phyloP scores from a whole-genome alignment of 257 asterid genomes.

The Coffea eugenioides region DNA sequence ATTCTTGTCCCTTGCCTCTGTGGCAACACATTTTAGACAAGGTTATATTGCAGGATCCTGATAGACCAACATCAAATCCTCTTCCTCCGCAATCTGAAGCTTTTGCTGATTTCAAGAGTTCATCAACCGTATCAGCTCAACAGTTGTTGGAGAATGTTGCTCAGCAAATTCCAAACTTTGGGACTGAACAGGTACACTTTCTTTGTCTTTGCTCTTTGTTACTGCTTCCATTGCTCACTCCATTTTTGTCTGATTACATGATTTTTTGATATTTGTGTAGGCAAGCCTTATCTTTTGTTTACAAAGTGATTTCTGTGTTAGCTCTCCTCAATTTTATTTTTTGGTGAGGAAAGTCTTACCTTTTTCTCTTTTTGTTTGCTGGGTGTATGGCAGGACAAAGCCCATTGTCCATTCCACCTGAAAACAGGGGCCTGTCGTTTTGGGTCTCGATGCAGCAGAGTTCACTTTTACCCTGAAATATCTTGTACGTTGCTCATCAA shows the following conservation, averaged over 20 bases:
- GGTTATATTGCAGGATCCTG: constrained; percentile 55
- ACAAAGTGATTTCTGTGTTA: not conserved
- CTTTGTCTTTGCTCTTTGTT: constrained; percentile 9
- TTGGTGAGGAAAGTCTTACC: constrained; percentile 17
- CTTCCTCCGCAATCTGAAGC: constrained; percentile 89
- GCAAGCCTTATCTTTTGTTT: constrained; percentile 3
- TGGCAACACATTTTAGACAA: not conserved
- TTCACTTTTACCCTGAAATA: constrained; percentile 94
- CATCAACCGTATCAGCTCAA: constrained; percentile 69
- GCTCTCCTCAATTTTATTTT: not conserved
- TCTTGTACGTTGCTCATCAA: constrained; percentile 88
- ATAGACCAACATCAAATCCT: constrained; percentile 93
- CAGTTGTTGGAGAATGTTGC: constrained; percentile 80
- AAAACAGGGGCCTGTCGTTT: constrained; percentile 97
- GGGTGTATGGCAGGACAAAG: constrained; percentile 76
- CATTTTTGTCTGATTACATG: not conserved
- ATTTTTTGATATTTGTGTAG: not conserved
- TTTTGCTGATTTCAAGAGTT: constrained; percentile 55
- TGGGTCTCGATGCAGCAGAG: constrained; percentile 87
- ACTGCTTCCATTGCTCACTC: constrained; percentile 2
- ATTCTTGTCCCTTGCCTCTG: not conserved
- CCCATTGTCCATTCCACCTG: constrained; percentile 97
- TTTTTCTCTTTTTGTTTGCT: constrained; percentile 28
- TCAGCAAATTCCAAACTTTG: constrained; percentile 92
- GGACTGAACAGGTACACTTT: constrained; percentile 81